A percentile compares a stretch with the other conserved stretches of the same genome.
These are phyloP conservation scores for Dictyophora rubrovolvata DNA, from an alignment of 768 basidiomycete species.

Conservation along the genomic window DNA sequence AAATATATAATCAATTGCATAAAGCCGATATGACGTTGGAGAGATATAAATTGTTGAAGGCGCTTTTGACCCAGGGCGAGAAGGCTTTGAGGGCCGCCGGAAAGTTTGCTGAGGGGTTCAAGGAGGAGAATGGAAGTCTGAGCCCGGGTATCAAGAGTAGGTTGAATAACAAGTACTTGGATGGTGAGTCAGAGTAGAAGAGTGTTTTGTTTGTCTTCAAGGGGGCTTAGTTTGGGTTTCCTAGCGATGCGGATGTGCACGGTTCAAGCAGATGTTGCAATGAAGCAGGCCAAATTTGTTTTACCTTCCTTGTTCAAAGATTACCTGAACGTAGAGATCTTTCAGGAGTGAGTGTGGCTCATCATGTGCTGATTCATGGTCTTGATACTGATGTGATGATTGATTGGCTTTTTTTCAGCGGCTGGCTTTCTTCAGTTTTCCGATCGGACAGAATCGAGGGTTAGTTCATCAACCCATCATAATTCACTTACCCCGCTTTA, in stretches of 20 bases:
- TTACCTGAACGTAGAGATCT: not conserved
- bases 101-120: not conserved
- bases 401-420: not conserved
- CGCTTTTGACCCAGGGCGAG: not conserved
- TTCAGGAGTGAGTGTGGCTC: not conserved
- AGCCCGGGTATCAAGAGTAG: too few relatives aligned
- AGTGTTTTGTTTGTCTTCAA: too few relatives aligned
- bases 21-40: not conserved
- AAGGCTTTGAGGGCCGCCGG: not conserved
- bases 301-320: not conserved
- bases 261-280: not conserved
- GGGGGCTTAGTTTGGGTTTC: too few relatives aligned
- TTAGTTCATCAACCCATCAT: not conserved
- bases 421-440: not conserved
- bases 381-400: not conserved
- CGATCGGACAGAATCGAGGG: not conserved
- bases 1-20: not conserved
- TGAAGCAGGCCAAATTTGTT: not conserved
- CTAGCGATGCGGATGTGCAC: not conserved
- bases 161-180: too few relatives aligned
- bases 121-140: not conserved
- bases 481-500: not conserved
- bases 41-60: not conserved
- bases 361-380: not conserved
- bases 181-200: too few relatives aligned